Conservation (phyloP, 257 asterid species). For the Solanum pimpinellifolium region DNA sequence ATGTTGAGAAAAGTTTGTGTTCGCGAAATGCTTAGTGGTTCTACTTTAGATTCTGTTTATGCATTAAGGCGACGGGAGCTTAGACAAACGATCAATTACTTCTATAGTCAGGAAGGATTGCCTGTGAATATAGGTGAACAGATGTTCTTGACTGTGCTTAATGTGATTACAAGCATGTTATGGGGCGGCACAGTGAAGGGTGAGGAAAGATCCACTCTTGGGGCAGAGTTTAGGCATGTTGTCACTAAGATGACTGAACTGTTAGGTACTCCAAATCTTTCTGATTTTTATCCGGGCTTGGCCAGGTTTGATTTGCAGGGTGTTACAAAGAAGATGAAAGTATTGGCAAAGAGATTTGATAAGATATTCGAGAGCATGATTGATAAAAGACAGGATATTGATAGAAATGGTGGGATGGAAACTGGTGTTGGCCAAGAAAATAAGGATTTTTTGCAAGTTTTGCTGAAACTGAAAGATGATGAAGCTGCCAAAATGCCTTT, state of each 20-base stretch:
- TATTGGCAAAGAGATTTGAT: constrained; percentile 34
- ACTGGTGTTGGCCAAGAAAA: background rate
- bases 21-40: constrained; percentile 45
- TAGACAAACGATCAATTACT: constrained; percentile 26
- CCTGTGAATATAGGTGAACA: constrained; percentile 50
- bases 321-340: constrained; percentile 35
- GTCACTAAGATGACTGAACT: constrained; percentile 40
- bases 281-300: constrained; percentile 59
- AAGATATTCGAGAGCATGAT: constrained; percentile 42
- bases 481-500: constrained; percentile 41
- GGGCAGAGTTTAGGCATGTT: constrained; percentile 44
- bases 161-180: constrained; percentile 66
- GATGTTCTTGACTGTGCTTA: constrained; percentile 50
- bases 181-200: constrained; percentile 71
- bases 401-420: background rate
- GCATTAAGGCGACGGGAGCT: constrained; percentile 36
- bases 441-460: constrained; percentile 55
- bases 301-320: constrained; percentile 67
- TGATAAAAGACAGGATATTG: constrained; percentile 23
- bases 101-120: constrained; percentile 18
- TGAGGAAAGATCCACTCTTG: constrained; percentile 38
- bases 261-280: constrained; percentile 48
- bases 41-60: constrained; percentile 42
- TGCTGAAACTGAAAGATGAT: constrained; percentile 37
- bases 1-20: constrained; percentile 60